Evolutionary conservation across 106 monocot species (phyloP), one percentile per base, ranked within the genome.

Genomic region (Ottelia alismoides): DNA sequence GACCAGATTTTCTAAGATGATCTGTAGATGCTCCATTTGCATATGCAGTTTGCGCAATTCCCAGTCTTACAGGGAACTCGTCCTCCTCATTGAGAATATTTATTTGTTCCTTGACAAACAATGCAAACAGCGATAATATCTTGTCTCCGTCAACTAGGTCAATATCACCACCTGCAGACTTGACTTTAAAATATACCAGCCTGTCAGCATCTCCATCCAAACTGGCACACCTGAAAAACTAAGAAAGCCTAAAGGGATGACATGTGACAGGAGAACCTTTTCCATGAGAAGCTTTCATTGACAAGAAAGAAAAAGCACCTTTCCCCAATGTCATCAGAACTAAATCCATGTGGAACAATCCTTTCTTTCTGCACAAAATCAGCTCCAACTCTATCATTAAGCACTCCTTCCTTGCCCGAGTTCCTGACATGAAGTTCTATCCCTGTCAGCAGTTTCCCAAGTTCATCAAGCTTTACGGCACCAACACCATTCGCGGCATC

Each of bases 401-500:
- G 80, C 35, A 74, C 20, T 11, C 84, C 90, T 52, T 65, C 66
- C 61, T 77, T 72, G 11, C 84, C 74, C 16, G 70, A 44, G 45
- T 91, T 91, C 68, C 73, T 72, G 16, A 85, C 70, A 29, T 72
- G 47, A 57, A 91, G 70, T 21, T 85, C 72, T 49, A 85, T 21
- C n/a, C 77, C 70, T 24, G 46, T 49, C 14, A 85, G 50, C 52
- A 65, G 30, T 60, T 65, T 32, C 55, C 70, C 78, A 51, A 91
- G 63, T 46, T 78, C 69, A 30, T 72, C 66, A 32, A 91, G 81
- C 62, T 91, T 91, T 22, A 51, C 65, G 29, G 81, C 91, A 47
- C 91, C 91, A 46, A 91, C 78, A 43, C 91, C 84, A 73, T 91
- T 91, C 29, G 91, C 91, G 56, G 78, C 91, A 70, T 91, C 84